Conservation (phyloP, 306 rosid genomes). For the Albizia julibrissin region DNA sequence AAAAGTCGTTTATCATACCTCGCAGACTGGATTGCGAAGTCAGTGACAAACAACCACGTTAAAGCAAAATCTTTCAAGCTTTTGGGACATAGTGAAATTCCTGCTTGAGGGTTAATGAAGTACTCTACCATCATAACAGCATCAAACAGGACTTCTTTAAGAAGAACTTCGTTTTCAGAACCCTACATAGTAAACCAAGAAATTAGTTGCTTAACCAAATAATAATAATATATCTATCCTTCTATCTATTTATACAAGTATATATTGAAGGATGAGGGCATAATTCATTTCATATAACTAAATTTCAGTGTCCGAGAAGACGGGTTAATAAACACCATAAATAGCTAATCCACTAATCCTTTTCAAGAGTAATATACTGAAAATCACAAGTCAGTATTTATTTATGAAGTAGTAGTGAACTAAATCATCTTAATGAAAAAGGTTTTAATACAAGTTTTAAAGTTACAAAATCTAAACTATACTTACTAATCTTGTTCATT, state of each 20-base stretch:
- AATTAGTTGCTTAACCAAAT: conserved; percentile 24
- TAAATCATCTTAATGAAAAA: conserved; percentile 23
- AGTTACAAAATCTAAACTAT: conserved; percentile 21
- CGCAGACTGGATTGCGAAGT: conserved; percentile 58
- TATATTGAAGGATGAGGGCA: conserved; percentile 26
- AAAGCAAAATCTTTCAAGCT: conserved; percentile 59
- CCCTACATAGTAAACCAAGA: conserved; percentile 51
- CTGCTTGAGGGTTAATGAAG: conserved; percentile 48
- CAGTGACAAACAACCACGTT: conserved; percentile 69
- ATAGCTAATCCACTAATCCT: conserved; percentile 35
- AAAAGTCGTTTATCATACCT: conserved; percentile 52
- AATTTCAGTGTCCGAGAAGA: conserved; percentile 18
- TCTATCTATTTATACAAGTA: background rate
- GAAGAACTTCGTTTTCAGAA: conserved; percentile 50
- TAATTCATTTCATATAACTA: conserved; percentile 17
- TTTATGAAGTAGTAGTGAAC: conserved; percentile 27
- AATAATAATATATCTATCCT: background rate
- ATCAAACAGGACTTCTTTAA: conserved; percentile 56
- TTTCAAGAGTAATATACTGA: conserved; percentile 25
- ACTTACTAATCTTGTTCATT: conserved; percentile 17
- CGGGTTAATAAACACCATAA: conserved; percentile 7
- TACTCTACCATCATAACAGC: conserved; percentile 55
- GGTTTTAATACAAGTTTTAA: conserved; percentile 15
- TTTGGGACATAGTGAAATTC: conserved; percentile 41
- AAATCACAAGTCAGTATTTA: conserved; percentile 22